Percentiles rank a stretch among this genome's conserved stretches.
Evolutionary conservation across 805 yeast genomes (phyloP).

Genomic region (Debaryomyces castellii): DNA sequence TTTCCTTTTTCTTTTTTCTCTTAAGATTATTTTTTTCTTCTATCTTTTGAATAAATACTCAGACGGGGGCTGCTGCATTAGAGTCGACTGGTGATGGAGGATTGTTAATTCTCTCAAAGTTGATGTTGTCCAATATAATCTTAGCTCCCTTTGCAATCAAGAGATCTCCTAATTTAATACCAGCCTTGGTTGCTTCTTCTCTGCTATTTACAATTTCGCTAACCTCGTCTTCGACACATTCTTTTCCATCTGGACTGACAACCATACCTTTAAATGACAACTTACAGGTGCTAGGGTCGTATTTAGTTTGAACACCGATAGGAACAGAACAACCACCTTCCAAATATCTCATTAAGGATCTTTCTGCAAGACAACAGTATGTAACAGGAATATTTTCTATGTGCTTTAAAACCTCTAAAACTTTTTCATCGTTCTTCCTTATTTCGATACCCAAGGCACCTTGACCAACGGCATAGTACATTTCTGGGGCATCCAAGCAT

Average conservation of each 20-base stretch:
- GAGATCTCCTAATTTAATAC: conserved; percentile 63
- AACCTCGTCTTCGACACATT: conserved; percentile 59
- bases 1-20: neutral
- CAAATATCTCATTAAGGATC: conserved; percentile 79
- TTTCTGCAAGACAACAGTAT: conserved; percentile 80
- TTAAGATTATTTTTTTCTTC: neutral
- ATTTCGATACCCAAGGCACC: conserved; percentile 96
- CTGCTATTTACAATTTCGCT: conserved; percentile 37
- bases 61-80: conserved; percentile 1
- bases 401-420: conserved; percentile 57
- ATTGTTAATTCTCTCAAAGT: conserved; percentile 60
- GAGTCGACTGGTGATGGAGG: conserved; percentile 19
- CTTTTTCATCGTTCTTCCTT: conserved; percentile 61
- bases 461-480: conserved; percentile 98
- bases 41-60: neutral
- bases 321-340: conserved; percentile 99
- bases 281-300: conserved; percentile 39
- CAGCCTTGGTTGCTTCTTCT: conserved; percentile 69
- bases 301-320: conserved; percentile 78
- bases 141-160: conserved; percentile 80
- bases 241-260: conserved; percentile 79
- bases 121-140: conserved; percentile 74
- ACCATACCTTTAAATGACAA: conserved; percentile 70
- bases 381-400: conserved; percentile 69
- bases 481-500: conserved; percentile 67